Evolutionary conservation across 495 filamentous ascomycete genomes (phyloP), one percentile per base, ranked within the genome.

Genomic region (Zalerion maritima): DNA sequence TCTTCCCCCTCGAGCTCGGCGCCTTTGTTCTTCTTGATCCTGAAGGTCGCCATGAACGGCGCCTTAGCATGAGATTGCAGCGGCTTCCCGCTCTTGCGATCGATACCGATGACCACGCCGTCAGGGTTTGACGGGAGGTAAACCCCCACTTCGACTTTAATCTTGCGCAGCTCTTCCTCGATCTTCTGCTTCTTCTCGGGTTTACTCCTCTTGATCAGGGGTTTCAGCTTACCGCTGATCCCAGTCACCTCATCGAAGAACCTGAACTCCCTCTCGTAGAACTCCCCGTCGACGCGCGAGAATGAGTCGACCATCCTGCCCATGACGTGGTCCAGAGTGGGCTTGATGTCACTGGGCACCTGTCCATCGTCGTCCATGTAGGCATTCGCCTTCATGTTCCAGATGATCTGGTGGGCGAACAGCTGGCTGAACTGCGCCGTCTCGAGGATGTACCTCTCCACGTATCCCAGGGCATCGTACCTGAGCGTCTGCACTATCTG

Each of bases 311-410:
- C 65, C 59, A 99, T 69, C 34, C 73, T 73, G 19, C 73, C 67
- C 69, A 81, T 89, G 38, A 96, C 87, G 22, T 75, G 75, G 55
- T 99, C 91, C 5, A 99, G 64, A 0, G 76, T 89, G 14, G 85
- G 87, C 37, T 99, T 99, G 36, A 94, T 71, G 1, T 75, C 67
- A 53, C 96, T 91, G 25, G 91, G 85, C 79, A 91, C 71, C 41
- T 75, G 68, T 28, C 78, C 81, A 36, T 96, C 84, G 39, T 99
- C 86, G 42, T 99, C 91, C 51, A 94, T 96, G 58, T 82, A 99
- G 2, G 85, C 75, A 49, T 99, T 99, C 13, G 91, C 91, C 47
- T 92, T 94, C 78, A 99, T 99, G 48, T 96, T 99, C 91, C 91
- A 99, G 37, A 99, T 96, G 36, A 99, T 94, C 36, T 99, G 91